phyloP scores from a whole-genome alignment of 169 alveolate genomes.

The Amoebophrya sp. region DNA sequence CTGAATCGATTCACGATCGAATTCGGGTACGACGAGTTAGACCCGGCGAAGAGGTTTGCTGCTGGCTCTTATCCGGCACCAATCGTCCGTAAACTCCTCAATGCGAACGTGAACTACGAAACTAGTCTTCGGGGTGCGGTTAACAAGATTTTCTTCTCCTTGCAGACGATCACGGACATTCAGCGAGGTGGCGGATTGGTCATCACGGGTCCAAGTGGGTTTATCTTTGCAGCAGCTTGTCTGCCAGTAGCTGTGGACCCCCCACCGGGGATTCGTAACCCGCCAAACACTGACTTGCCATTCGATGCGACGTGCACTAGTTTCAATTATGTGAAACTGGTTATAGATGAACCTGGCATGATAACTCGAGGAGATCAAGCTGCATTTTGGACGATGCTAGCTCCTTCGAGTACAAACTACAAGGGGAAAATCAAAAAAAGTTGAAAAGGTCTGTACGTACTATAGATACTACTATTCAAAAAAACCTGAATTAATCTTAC shows the following conservation, averaged over 20 bases:
- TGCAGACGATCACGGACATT: neutral
- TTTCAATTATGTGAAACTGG: too few relatives aligned
- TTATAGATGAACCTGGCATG: too few relatives aligned
- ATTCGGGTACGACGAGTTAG: neutral
- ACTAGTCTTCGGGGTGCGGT: neutral
- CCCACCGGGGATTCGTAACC: neutral
- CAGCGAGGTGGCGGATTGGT: neutral
- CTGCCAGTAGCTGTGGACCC: neutral
- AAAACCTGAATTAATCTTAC: too few relatives aligned
- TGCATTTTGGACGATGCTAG: too few relatives aligned
- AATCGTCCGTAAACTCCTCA: neutral
- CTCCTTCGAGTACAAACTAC: too few relatives aligned
- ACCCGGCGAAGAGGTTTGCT: neutral
- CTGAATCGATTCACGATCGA: neutral
- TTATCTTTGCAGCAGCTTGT: neutral
- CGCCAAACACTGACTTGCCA: neutral
- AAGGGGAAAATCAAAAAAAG: too few relatives aligned
- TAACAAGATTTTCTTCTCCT: neutral
- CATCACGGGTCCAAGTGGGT: neutral
- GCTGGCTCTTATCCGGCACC: neutral
- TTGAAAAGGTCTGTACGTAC: too few relatives aligned
- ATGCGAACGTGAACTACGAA: neutral
- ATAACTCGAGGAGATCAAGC: too few relatives aligned
- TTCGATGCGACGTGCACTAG: neutral
- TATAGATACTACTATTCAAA: too few relatives aligned